Conservation (phyloP, 208 protist genomes). For the Tritrichomonas foetus region DNA sequence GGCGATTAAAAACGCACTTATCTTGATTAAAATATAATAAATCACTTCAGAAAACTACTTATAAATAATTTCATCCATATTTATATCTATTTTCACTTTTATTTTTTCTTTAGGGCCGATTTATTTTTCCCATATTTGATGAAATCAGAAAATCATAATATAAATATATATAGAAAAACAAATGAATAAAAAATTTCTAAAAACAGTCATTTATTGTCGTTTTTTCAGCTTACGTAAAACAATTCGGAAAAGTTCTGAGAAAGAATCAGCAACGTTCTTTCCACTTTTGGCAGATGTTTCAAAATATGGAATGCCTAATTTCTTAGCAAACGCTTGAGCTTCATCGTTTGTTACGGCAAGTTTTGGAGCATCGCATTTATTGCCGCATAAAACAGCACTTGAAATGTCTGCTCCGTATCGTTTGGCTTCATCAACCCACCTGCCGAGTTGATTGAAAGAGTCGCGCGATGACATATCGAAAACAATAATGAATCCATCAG, state of each 20-base stretch:
- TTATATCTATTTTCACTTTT: too few relatives aligned
- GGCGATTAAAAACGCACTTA: too few relatives aligned
- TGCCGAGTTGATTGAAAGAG: background rate
- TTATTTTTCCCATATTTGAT: too few relatives aligned
- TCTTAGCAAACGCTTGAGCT: background rate
- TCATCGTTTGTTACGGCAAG: background rate
- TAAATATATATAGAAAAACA: too few relatives aligned
- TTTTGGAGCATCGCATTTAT: background rate
- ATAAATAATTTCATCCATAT: too few relatives aligned
- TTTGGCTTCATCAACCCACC: conserved; percentile 28
- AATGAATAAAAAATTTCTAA: background rate
- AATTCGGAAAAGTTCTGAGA: background rate
- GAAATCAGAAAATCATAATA: too few relatives aligned
- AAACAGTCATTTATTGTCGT: background rate
- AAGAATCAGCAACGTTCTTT: conserved; percentile 24
- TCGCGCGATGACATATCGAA: background rate
- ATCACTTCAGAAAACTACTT: too few relatives aligned
- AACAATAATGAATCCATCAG: conserved; percentile 69
- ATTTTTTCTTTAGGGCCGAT: too few relatives aligned
- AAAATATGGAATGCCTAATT: background rate
- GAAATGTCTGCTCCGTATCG: background rate
- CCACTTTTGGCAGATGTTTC: background rate
- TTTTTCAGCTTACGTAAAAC: background rate
- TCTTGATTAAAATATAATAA: too few relatives aligned
- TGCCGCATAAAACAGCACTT: background rate